Evolutionary conservation across 2,329 filamentous ascomycete genomes (phyloP).

Genomic region (Neonectria hederae): DNA sequence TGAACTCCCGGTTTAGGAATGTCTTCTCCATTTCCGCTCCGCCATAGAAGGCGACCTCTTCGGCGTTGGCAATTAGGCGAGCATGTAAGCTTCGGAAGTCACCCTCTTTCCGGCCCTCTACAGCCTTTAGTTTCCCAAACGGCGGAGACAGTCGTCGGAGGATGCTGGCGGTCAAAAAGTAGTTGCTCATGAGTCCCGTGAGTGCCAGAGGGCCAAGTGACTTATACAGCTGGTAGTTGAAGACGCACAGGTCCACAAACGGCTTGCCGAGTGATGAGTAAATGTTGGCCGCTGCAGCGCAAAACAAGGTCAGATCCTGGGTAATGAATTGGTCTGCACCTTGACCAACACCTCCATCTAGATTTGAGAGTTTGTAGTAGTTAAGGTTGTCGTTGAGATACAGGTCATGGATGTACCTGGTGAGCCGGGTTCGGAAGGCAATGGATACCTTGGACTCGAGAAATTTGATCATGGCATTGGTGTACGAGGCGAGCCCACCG

Average conservation of each 20-base stretch:
- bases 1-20: constrained; percentile 91
- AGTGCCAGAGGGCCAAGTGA: constrained; percentile 90
- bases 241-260: constrained; percentile 94
- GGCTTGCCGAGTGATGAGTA: constrained; percentile 99
- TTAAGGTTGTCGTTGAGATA: constrained; percentile 95
- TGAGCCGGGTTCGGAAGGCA: constrained; percentile 93
- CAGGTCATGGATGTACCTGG: constrained; percentile 95
- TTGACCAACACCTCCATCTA: constrained; percentile 92
- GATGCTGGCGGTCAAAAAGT: constrained; percentile 92
- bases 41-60: constrained; percentile 97
- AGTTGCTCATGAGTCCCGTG: constrained; percentile 87
- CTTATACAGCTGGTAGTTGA: constrained; percentile 96
- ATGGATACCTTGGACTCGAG: constrained; percentile 98
- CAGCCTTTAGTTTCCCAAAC: constrained; percentile 95
- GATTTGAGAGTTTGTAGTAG: constrained; percentile 93
- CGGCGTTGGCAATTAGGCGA: constrained; percentile 92
- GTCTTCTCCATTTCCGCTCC: constrained; percentile 95
- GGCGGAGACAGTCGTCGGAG: constrained; percentile 89
- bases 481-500: constrained; percentile 93
- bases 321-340: constrained; percentile 97
- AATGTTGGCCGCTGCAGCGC: constrained; percentile 86
- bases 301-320: constrained; percentile 95
- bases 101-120: constrained; percentile 93
- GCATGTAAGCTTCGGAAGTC: constrained; percentile 94
- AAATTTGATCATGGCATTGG: constrained; percentile 99